Conservation (phyloP, 306 rosid species). For the Vigna trinervia region DNA sequence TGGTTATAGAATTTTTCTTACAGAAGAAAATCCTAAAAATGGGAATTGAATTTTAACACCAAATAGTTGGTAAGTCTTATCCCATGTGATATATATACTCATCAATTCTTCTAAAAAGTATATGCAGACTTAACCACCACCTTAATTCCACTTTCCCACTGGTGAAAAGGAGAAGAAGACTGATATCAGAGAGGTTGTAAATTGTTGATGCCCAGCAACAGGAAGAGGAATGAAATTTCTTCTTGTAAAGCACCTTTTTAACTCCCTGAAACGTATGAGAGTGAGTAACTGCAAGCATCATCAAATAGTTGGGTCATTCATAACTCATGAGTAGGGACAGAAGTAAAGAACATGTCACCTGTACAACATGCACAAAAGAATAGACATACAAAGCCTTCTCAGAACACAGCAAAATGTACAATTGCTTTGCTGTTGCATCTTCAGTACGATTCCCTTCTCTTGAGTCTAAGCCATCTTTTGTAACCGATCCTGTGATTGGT, state of each 20-base stretch:
- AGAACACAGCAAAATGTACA: slow-evolving; percentile 69
- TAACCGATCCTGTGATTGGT: slow-evolving; percentile 45
- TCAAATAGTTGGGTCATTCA: slow-evolving; percentile 7
- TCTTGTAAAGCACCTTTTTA: slow-evolving; percentile 85
- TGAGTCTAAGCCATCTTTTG: slow-evolving; percentile 47
- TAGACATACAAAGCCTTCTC: slow-evolving; percentile 84
- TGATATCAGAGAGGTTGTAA: slow-evolving; percentile 51
- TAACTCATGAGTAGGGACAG: slow-evolving; percentile 10
- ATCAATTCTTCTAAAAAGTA: not conserved
- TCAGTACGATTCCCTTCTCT: slow-evolving; percentile 54
- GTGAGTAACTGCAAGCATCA: slow-evolving; percentile 32
- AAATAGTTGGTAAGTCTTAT: slow-evolving; percentile 12
- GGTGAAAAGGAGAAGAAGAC: slow-evolving; percentile 66
- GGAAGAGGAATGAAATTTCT: slow-evolving; percentile 70
- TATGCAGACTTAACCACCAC: slow-evolving; percentile 40
- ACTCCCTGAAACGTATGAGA: slow-evolving; percentile 64
- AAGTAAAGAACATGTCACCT: slow-evolving; percentile 56
- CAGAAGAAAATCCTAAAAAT: not conserved
- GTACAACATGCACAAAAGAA: slow-evolving; percentile 74
- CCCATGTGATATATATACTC: not conserved
- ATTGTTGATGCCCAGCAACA: slow-evolving; percentile 95
- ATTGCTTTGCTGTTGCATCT: slow-evolving; percentile 58
- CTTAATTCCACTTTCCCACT: slow-evolving; percentile 83
- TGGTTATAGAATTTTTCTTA: slow-evolving; percentile 1
- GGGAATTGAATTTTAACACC: slow-evolving; percentile 2